Conservation (phyloP, 1,139 yeast genomes). For the Candida dubliniensis region DNA sequence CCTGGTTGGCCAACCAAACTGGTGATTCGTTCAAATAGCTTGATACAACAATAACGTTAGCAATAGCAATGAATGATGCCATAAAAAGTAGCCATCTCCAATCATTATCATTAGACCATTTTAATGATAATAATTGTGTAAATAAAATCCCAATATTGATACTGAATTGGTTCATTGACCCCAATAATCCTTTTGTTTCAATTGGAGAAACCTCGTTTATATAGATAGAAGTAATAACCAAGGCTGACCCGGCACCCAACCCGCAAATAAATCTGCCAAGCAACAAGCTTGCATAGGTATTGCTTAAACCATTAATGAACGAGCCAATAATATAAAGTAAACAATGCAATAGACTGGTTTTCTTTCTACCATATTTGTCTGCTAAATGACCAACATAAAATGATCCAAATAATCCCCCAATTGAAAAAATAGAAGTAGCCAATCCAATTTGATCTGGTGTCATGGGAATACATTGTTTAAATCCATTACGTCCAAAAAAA, state of each 20-base stretch:
- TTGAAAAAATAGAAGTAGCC: conserved; percentile 78
- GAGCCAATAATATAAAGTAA: conserved; percentile 68
- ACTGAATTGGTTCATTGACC: conserved; percentile 84
- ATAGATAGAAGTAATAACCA: conserved; percentile 81
- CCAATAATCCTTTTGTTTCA: conserved; percentile 69
- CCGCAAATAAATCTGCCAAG: conserved; percentile 82
- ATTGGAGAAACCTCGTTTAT: conserved; percentile 79
- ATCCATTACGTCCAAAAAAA: conserved; percentile 41
- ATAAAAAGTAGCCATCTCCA: conserved; percentile 73
- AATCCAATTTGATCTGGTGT: conserved; percentile 68
- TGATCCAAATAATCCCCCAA: conserved; percentile 87
- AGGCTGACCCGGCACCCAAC: conserved; percentile 80
- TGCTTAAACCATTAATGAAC: conserved; percentile 53
- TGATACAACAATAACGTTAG: conserved; percentile 45
- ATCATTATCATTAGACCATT: conserved; percentile 59
- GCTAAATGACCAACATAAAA: conserved; percentile 70
- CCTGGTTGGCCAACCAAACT: conserved; percentile 63
- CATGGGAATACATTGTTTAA: conserved; percentile 55
- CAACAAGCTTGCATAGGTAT: conserved; percentile 43
- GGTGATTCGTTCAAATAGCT: conserved; percentile 74
- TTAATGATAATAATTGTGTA: conserved; percentile 72
- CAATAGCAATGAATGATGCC: conserved; percentile 56
- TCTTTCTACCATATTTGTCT: conserved; percentile 64
- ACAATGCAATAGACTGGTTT: conserved; percentile 57
- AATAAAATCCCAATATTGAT: conserved; percentile 80